These are phyloP conservation scores for Eucalyptus tenuipes DNA, from an alignment of 345 rosid genomes.

Conservation along the genomic window DNA sequence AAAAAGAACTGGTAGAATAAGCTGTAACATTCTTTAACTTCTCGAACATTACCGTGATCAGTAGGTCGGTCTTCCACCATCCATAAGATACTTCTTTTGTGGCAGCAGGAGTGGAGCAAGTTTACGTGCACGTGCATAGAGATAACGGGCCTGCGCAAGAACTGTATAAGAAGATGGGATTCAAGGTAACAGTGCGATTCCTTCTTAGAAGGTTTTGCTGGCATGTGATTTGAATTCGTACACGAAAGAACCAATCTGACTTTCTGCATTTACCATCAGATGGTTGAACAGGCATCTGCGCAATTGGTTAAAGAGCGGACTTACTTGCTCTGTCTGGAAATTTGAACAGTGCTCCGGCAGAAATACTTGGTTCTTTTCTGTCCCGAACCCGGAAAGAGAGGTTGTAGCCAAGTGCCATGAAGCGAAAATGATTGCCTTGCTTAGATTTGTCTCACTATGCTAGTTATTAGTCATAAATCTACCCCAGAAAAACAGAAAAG, in stretches of 20 bases:
- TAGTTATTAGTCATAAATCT: background rate
- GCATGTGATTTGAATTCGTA: background rate
- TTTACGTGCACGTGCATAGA: constrained; percentile 70
- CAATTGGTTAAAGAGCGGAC: constrained; percentile 35
- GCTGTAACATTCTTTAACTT: background rate
- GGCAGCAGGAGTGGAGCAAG: constrained; percentile 40
- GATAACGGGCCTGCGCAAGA: constrained; percentile 51
- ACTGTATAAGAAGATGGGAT: constrained; percentile 54
- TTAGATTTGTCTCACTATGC: background rate
- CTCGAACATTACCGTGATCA: background rate
- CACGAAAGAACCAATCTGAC: background rate
- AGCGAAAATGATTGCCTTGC: background rate
- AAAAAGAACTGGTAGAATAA: constrained; percentile 40
- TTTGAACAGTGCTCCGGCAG: background rate
- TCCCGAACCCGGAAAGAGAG: background rate
- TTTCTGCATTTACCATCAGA: constrained; percentile 17
- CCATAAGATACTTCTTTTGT: background rate
- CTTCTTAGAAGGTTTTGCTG: background rate
- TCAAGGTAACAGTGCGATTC: constrained; percentile 36
- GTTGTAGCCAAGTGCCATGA: background rate
- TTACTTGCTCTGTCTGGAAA: constrained; percentile 44
- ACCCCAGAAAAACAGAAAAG: background rate
- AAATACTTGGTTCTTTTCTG: background rate
- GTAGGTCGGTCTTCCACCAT: background rate
- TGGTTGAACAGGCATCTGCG: constrained; percentile 40